Evolutionary conservation across 2,329 filamentous ascomycete species (phyloP), one percentile per base, ranked within the genome.

Genomic region (Chaetomiaceae sp.): DNA sequence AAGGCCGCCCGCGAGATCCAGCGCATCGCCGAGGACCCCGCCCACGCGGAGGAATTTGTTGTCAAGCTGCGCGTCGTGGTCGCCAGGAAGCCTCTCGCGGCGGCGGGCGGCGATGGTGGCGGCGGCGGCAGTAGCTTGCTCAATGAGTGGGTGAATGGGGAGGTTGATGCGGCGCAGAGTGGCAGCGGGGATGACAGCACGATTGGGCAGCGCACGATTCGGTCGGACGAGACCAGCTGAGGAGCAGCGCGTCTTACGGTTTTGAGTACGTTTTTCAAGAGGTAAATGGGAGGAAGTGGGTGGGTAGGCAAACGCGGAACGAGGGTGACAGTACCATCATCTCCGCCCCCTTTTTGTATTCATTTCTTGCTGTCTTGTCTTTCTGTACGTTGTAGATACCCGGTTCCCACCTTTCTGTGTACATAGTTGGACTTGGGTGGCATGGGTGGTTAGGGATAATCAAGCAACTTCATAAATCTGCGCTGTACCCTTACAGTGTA

Each of bases 41-140:
- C 65, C 29, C 67, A 65, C 45, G 64, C 62, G 6, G 68, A 68
- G 42, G 62, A 64, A 0, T 68, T 78, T 33, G 61, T 68, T 7
- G 56, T 75, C 46, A 75, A 73, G 50, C 63, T 76, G 49, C 66
- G 71, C 8, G 68, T 76, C 8, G 53, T 78, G 15, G 66, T 68
- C 9, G 76, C 67, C 3, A 69, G 73, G 51, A 79, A 79, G 56
- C 76, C 76, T 9, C 6, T 24, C 6, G 22, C 22, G 22, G 9
- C 6, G 6, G 9, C 22, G 22, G n/a, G n/a, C n/a, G n/a, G n/a
- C n/a, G n/a, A n/a, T n/a, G n/a, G n/a, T n/a, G n/a, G n/a, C n/a
- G n/a, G n/a, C n/a, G n/a, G n/a, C n/a, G 49, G 2, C 56, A 60
- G 30, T 64, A 62, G 61, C 53, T 60, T 12, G 58, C 58, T 10